These are phyloP conservation scores for Tephrocybe sp. DNA, from an alignment of 768 basidiomycete species.

Conservation along the genomic window DNA sequence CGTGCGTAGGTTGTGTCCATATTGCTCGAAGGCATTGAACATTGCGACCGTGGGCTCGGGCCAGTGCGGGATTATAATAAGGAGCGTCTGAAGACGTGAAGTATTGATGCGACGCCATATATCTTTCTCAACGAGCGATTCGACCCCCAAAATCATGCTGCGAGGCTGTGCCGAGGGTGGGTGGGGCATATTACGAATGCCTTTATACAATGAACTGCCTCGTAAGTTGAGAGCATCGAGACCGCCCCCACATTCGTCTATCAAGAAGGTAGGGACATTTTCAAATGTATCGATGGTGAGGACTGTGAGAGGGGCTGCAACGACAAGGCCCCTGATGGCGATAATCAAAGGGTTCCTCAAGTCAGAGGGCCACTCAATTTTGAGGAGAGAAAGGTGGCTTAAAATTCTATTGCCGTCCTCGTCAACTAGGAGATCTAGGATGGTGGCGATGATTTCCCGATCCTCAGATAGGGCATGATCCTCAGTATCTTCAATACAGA, in stretches of 20 bases:
- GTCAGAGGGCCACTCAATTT: no score
- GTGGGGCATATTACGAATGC: background rate
- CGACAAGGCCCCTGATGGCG: background rate
- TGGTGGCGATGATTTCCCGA: no score
- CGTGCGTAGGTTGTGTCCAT: background rate
- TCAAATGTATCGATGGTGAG: background rate
- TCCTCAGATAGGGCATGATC: no score
- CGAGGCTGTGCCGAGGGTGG: background rate
- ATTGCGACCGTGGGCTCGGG: background rate
- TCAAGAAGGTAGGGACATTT: background rate
- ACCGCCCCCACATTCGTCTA: background rate
- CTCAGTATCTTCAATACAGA: conserved; percentile 3
- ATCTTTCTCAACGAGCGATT: background rate
- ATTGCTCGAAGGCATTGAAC: background rate
- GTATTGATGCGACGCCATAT: conserved; percentile 6
- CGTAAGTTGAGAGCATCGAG: background rate
- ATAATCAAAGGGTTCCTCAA: background rate
- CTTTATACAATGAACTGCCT: background rate
- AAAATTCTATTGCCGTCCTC: no score
- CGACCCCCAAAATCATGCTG: background rate
- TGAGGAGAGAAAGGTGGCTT: no score
- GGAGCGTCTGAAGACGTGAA: conserved; percentile 1
- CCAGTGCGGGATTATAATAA: conserved; percentile 1
- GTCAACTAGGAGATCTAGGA: background rate
- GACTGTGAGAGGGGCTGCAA: background rate